phyloP scores from a whole-genome alignment of 495 filamentous ascomycete genomes.

The Penicillium coffeae region DNA sequence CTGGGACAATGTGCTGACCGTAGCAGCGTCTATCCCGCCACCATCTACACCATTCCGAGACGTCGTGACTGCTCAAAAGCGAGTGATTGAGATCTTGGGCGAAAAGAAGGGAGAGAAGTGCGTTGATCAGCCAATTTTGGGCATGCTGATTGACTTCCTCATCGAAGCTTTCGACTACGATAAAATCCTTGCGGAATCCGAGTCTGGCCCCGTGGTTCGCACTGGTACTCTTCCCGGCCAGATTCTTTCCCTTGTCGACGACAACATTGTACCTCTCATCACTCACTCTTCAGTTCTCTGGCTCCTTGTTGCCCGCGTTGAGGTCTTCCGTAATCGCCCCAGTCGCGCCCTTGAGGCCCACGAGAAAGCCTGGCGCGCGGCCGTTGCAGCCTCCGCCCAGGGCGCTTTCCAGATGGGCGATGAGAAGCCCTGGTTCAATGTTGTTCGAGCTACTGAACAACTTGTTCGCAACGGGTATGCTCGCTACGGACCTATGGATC shows the following conservation, averaged over 20 bases:
- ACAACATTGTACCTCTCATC: constrained; percentile 72
- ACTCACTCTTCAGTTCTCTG: constrained; percentile 73
- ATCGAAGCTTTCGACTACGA: constrained; percentile 48
- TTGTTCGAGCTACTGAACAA: constrained; percentile 45
- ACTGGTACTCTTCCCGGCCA: constrained; percentile 46
- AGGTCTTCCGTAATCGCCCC: constrained; percentile 64
- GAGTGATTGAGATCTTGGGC: constrained; percentile 71
- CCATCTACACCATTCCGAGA: constrained; percentile 68
- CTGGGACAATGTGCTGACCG: constrained; percentile 90
- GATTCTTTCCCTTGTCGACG: constrained; percentile 70
- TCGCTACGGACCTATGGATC: constrained; percentile 39
- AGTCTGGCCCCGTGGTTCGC: constrained; percentile 29
- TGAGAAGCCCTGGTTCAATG: constrained; percentile 45
- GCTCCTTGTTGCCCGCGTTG: constrained; percentile 66
- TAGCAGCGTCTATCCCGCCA: constrained; percentile 71
- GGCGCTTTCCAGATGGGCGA: constrained; percentile 48
- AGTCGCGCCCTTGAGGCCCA: constrained; percentile 70
- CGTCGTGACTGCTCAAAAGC: constrained; percentile 64
- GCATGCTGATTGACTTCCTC: constrained; percentile 66
- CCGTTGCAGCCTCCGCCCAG: constrained; percentile 48
- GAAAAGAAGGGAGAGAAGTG: constrained; percentile 66
- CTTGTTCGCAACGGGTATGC: constrained; percentile 48
- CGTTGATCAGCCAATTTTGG: constrained; percentile 70
- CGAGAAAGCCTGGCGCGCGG: constrained; percentile 84
- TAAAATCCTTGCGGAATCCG: constrained; percentile 27